Percentiles rank a stretch among this genome's conserved stretches.
Conservation (phyloP, 352 stramenopile genomes). For the Pythium guiyangense region DNA sequence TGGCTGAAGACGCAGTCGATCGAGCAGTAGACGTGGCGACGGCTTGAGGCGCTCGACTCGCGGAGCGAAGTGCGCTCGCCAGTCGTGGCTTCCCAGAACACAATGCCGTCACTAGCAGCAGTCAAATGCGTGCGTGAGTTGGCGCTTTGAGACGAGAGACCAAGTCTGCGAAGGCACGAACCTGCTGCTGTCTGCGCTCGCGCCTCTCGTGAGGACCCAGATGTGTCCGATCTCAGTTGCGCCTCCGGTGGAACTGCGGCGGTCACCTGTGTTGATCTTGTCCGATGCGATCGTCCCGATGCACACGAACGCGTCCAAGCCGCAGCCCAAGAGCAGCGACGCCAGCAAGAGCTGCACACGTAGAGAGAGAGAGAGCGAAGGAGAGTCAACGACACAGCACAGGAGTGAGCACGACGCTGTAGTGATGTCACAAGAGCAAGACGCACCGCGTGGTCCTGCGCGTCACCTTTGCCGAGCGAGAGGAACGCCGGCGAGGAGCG, state of each 20-base stretch:
- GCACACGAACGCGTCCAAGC: conserved; percentile 83
- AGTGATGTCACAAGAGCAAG: background rate
- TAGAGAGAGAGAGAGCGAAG: too few relatives aligned
- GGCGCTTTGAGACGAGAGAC: background rate
- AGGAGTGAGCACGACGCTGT: background rate
- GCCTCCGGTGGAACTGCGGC: background rate
- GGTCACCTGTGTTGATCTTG: conserved; percentile 13
- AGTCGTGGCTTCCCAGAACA: conserved; percentile 76
- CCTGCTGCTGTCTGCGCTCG: conserved; percentile 3
- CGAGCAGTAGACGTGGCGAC: conserved; percentile 46
- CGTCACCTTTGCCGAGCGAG: conserved; percentile 67
- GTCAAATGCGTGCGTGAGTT: background rate
- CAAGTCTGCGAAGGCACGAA: background rate
- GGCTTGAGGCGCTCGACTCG: conserved; percentile 12
- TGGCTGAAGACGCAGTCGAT: conserved; percentile 86
- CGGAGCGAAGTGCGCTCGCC: conserved; percentile 42
- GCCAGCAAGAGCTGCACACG: conserved; percentile 68
- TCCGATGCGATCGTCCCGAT: conserved; percentile 62
- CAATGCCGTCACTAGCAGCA: conserved; percentile 16
- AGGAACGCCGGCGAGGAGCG: conserved; percentile 67
- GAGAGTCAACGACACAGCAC: background rate
- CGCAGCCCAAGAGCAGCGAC: conserved; percentile 87
- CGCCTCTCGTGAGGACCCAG: conserved; percentile 68
- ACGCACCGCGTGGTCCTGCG: conserved; percentile 76
- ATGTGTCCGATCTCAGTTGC: conserved; percentile 51